Conservation (phyloP, 2,329 filamentous ascomycete species). For the Lachnellula cervina region DNA sequence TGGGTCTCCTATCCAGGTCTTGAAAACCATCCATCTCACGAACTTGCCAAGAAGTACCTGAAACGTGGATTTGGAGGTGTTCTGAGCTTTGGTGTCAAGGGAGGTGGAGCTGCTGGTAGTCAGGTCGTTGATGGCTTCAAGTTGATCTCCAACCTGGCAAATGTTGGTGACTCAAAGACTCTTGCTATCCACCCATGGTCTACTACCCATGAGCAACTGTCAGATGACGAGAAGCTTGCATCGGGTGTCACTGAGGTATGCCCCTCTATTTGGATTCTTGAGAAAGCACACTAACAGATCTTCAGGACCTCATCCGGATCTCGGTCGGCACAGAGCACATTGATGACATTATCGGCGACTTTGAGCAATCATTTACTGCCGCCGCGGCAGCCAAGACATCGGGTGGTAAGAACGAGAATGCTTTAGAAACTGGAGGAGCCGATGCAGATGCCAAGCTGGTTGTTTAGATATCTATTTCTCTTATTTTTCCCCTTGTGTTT, state of each 20-base stretch:
- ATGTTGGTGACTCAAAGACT: slow-evolving; percentile 94
- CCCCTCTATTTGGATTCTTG: not conserved
- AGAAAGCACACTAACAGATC: slow-evolving; percentile 2
- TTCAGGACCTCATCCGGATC: slow-evolving; percentile 82
- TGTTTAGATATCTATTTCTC: slow-evolving; percentile 13
- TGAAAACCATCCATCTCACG: slow-evolving; percentile 73
- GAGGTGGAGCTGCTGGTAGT: slow-evolving; percentile 74
- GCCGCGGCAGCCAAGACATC: slow-evolving; percentile 40
- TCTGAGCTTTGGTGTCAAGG: slow-evolving; percentile 88
- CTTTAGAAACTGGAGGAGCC: slow-evolving; percentile 13
- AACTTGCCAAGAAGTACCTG: slow-evolving; percentile 80
- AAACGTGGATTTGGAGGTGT: slow-evolving; percentile 83
- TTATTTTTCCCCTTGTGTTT: not conserved
- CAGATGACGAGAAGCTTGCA: slow-evolving; percentile 70
- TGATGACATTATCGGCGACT: slow-evolving; percentile 94
- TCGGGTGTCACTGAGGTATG: slow-evolving; percentile 76
- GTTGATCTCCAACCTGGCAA: slow-evolving; percentile 91
- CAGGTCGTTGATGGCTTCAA: slow-evolving; percentile 92
- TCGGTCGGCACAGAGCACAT: slow-evolving; percentile 96
- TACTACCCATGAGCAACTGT: slow-evolving; percentile 90
- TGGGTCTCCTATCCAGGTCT: slow-evolving; percentile 96
- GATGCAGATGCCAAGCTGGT: slow-evolving; percentile 25
- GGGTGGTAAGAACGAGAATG: slow-evolving; percentile 24
- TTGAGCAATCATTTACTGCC: slow-evolving; percentile 80
- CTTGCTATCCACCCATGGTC: slow-evolving; percentile 93